A percentile compares a stretch with the other conserved stretches of the same genome.
Conservation (phyloP, 2,329 filamentous ascomycete species). For the Eutypella sp. region DNA sequence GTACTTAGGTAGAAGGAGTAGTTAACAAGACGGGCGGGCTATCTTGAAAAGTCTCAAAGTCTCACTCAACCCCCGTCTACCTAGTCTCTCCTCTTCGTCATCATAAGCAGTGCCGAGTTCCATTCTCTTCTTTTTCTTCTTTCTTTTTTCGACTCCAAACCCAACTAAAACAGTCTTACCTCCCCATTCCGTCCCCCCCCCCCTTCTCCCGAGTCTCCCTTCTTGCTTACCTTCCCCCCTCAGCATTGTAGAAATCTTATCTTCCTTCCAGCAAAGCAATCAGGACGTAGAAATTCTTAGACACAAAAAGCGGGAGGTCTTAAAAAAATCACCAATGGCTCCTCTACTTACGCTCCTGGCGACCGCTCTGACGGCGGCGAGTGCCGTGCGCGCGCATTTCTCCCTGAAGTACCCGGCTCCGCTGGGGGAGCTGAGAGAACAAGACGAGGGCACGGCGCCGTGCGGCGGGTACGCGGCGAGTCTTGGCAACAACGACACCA, state of each 20-base stretch:
- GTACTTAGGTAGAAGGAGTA: no score
- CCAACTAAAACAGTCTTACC: not conserved
- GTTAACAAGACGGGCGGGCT: no score
- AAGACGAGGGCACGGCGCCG: conserved; percentile 39
- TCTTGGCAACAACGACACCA: conserved; percentile 30
- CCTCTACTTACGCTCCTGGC: conserved; percentile 28
- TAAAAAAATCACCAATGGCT: conserved; percentile 27
- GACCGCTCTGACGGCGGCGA: conserved; percentile 31
- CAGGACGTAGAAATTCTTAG: no score
- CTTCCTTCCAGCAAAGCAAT: no score
- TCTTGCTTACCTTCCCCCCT: no score
- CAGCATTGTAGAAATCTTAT: no score
- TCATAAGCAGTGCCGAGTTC: not conserved
- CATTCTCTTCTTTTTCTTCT: not conserved
- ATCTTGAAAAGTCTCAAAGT: no score
- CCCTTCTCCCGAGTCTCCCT: no score
- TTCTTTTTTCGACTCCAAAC: not conserved
- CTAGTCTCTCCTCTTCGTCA: not conserved
- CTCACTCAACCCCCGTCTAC: not conserved
- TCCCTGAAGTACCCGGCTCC: conserved; percentile 41
- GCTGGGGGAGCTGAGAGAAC: conserved; percentile 44
- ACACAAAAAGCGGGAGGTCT: no score
- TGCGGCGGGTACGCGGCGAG: conserved; percentile 51
- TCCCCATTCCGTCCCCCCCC: no score
- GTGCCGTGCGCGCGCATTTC: conserved; percentile 49